Conservation (phyloP, 768 basidiomycete genomes). For the Tylopilus cervinicoccineus region DNA sequence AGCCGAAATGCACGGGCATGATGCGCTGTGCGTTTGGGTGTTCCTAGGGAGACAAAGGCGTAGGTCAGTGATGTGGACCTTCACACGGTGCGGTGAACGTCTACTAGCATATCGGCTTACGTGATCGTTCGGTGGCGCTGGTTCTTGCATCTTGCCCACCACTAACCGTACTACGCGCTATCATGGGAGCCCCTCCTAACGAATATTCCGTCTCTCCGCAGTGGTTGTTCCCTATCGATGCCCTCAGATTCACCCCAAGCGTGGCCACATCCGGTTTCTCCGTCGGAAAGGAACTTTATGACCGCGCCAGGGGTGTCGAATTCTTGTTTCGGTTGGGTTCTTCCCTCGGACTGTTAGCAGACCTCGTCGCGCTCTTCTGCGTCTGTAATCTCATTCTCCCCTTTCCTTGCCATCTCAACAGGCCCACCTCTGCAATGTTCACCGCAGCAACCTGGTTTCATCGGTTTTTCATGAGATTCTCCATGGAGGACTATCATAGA, state of each 20-base stretch:
- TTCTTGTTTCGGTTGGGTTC: constrained; percentile 81
- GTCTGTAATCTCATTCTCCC: constrained; percentile 10
- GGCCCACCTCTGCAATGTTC: constrained; percentile 77
- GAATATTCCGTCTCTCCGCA: constrained; percentile 41
- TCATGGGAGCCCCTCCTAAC: constrained; percentile 22
- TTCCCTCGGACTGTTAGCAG: constrained; percentile 68
- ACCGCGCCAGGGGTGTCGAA: constrained; percentile 77
- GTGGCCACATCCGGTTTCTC: constrained; percentile 40
- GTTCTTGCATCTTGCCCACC: constrained; percentile 7
- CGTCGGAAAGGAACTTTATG: constrained; percentile 68
- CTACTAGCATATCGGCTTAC: constrained; percentile 15
- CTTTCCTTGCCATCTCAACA: constrained; percentile 29
- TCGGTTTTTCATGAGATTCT: constrained; percentile 84
- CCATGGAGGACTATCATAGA: constrained; percentile 84
- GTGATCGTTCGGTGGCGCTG: constrained; percentile 25
- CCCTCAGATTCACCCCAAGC: constrained; percentile 58
- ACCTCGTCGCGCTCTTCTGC: constrained; percentile 5
- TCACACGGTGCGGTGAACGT: background rate
- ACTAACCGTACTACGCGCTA: constrained; percentile 3
- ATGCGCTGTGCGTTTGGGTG: no score
- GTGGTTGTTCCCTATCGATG: constrained; percentile 68
- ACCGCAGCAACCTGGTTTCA: constrained; percentile 91
- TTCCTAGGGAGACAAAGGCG: constrained; percentile 7
- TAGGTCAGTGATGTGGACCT: no score
- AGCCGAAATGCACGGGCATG: background rate